phyloP scores from a whole-genome alignment of 768 basidiomycete species.

The Hericium alpestre region DNA sequence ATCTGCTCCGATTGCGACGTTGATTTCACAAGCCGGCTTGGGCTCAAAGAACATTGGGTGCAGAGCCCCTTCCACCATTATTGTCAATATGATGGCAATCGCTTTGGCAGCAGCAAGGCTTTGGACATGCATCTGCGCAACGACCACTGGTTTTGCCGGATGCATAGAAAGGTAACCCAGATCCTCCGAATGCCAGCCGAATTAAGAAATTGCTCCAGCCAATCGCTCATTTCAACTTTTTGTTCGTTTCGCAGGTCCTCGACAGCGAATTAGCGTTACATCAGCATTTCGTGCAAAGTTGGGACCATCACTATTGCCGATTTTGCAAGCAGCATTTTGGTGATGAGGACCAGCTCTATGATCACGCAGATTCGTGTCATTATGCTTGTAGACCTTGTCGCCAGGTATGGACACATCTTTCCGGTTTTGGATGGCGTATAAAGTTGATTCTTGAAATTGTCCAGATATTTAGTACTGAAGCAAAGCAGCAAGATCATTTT shows the following conservation, averaged over 20 bases:
- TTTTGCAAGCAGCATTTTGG: neutral
- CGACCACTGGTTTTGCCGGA: constrained; percentile 32
- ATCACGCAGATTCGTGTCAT: constrained; percentile 1
- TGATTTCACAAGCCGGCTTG: constrained; percentile 32
- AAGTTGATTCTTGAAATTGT: neutral
- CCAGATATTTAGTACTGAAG: neutral
- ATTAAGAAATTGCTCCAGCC: neutral
- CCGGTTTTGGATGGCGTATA: neutral
- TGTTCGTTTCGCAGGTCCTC: constrained; percentile 23
- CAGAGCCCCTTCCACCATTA: constrained; percentile 39
- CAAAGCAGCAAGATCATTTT: constrained; percentile 7
- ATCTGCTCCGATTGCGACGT: constrained; percentile 33
- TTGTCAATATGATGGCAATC: constrained; percentile 39
- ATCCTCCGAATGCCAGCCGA: neutral
- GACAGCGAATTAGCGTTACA: constrained; percentile 26
- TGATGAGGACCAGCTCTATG: neutral
- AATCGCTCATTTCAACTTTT: too few species aligned
- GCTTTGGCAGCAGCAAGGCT: constrained; percentile 25
- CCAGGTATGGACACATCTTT: neutral
- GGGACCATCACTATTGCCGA: constrained; percentile 7
- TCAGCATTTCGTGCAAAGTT: constrained; percentile 37
- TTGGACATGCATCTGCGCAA: constrained; percentile 32
- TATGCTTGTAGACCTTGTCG: neutral
- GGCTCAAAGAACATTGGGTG: constrained; percentile 40
- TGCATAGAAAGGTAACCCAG: constrained; percentile 22